phyloP scores from a whole-genome alignment of 2,329 filamentous ascomycete genomes.

The Alternaria arbusti region DNA sequence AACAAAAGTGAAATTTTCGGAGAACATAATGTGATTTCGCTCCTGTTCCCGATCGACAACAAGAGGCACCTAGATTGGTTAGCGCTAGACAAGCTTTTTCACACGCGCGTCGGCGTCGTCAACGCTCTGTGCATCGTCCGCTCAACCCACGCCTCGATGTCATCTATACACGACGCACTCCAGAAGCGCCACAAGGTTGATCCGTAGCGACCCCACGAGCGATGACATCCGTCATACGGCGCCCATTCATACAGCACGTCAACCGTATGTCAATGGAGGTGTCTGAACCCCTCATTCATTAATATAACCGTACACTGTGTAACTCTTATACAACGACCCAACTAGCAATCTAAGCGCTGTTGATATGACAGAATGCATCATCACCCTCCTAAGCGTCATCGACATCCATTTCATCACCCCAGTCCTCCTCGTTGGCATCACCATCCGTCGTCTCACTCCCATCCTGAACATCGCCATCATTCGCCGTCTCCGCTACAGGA shows the following conservation, averaged over 20 bases:
- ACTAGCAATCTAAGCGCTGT: background rate
- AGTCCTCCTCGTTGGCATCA: slow-evolving; percentile 4
- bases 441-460: slow-evolving; percentile 4
- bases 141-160: background rate
- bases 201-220: background rate
- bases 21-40: background rate
- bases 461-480: background rate
- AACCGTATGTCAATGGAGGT: too few relatives aligned
- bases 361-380: background rate
- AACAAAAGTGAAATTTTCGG: background rate
- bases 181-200: background rate
- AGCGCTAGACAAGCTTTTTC: slow-evolving; percentile 2
- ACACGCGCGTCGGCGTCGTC: background rate
- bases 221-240: background rate
- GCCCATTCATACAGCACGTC: background rate
- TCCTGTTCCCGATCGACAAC: background rate
- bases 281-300: background rate
- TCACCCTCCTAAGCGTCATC: slow-evolving; percentile 4
- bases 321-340: background rate
- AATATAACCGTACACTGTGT: background rate
- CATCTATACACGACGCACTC: background rate
- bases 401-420: slow-evolving; percentile 17
- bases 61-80: background rate
- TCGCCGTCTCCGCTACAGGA: background rate
- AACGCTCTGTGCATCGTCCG: background rate